Evolutionary conservation across 2,329 filamentous ascomycete species (phyloP).

Genomic region (Annulohypoxylon truncatum): DNA sequence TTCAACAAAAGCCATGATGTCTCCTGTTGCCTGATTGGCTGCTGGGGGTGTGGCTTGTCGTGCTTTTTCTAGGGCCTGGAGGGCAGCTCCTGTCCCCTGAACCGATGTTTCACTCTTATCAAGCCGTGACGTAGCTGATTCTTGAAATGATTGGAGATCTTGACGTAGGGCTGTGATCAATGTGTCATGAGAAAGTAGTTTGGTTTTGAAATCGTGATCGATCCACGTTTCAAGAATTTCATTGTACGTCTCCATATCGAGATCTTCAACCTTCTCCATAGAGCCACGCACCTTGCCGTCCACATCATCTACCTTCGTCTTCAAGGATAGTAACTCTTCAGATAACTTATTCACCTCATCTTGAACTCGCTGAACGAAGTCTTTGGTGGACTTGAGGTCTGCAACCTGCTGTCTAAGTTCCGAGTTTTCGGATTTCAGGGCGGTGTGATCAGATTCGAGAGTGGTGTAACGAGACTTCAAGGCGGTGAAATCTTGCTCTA

Average conservation of each 20-base stretch:
- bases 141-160: slow-evolving; percentile 19
- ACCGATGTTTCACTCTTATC: slow-evolving; percentile 4
- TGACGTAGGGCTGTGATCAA: neutral
- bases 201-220: slow-evolving; percentile 32
- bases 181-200: slow-evolving; percentile 24
- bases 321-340: slow-evolving; percentile 16
- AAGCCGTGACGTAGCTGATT: slow-evolving; percentile 2
- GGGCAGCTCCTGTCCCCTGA: slow-evolving; percentile 5
- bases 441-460: slow-evolving; percentile 16
- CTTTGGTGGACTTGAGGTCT: slow-evolving; percentile 3
- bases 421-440: slow-evolving; percentile 26
- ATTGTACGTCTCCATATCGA: slow-evolving; percentile 37
- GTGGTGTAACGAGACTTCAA: slow-evolving; percentile 19
- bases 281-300: slow-evolving; percentile 20
- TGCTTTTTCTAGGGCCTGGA: neutral
- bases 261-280: slow-evolving; percentile 23
- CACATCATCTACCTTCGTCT: slow-evolving; percentile 3
- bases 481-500: slow-evolving; percentile 13
- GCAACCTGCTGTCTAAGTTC: slow-evolving; percentile 18
- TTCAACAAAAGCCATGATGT: neutral
- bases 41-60: neutral
- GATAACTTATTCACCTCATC: slow-evolving; percentile 13
- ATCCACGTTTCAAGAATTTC: slow-evolving; percentile 36
- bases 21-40: neutral
- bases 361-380: slow-evolving; percentile 3